Percentiles rank a stretch among this genome's conserved stretches.
phyloP scores from a whole-genome alignment of 2,329 filamentous ascomycete species.

The Cyphellophora europaea region DNA sequence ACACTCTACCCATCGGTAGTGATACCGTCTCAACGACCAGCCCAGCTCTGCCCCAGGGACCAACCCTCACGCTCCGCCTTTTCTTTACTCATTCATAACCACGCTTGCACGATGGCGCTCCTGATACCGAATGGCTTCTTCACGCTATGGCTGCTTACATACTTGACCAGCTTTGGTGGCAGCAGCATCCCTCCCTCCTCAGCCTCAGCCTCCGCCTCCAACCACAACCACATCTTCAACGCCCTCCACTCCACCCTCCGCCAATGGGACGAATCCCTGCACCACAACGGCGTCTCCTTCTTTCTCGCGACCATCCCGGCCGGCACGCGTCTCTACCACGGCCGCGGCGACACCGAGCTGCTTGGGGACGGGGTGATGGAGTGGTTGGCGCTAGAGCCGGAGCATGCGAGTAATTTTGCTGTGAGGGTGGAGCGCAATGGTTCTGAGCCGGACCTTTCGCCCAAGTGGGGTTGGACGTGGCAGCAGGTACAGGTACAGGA shows the following conservation, averaged over 20 bases:
- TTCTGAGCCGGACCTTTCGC: neutral
- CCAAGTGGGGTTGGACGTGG: neutral
- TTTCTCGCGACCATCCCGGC: slow-evolving; percentile 57
- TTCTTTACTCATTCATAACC: no score
- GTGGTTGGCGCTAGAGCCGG: slow-evolving; percentile 61
- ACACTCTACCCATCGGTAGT: no score
- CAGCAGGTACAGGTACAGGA: neutral
- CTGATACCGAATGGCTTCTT: no score
- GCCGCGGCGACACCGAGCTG: slow-evolving; percentile 38
- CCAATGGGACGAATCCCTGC: slow-evolving; percentile 63
- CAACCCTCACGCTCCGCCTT: no score
- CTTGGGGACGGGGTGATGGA: slow-evolving; percentile 47
- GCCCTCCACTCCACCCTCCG: slow-evolving; percentile 61
- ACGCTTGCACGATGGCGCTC: no score
- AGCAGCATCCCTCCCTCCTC: neutral
- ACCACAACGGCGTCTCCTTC: slow-evolving; percentile 68
- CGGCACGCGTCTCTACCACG: slow-evolving; percentile 61
- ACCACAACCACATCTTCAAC: slow-evolving; percentile 63
- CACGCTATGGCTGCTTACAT: no score
- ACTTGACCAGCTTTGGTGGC: no score
- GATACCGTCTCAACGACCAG: no score
- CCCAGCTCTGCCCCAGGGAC: no score
- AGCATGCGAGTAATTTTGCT: slow-evolving; percentile 62
- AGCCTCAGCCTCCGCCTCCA: slow-evolving; percentile 19
- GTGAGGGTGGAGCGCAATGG: slow-evolving; percentile 8